phyloP scores from a whole-genome alignment of 139 green algal genomes.

The Picochlorum sp. region DNA sequence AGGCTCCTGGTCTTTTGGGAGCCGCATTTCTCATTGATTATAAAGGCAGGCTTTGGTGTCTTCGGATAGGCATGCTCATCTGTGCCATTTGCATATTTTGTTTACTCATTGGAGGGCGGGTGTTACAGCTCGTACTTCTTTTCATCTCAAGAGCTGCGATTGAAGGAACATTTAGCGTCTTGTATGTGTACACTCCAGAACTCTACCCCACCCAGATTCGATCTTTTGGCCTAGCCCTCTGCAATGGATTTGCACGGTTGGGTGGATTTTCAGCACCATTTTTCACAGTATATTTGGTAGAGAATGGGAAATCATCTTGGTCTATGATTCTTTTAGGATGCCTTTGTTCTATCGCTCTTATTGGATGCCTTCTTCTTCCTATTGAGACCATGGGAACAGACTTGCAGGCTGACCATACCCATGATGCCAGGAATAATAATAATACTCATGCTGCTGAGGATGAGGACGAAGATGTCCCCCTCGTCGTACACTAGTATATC shows the following conservation, averaged over 20 bases:
- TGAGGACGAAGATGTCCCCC: conserved; percentile 11
- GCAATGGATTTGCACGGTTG: conserved; percentile 47
- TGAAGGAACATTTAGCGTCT: conserved; percentile 52
- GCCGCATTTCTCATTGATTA: conserved; percentile 19
- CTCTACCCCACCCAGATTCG: conserved; percentile 62
- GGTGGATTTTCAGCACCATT: conserved; percentile 60
- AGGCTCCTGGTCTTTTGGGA: conserved; percentile 26
- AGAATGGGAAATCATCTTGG: conserved; percentile 4
- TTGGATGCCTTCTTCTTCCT: conserved; percentile 18
- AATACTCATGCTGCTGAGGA: not conserved
- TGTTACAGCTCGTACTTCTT: conserved; percentile 31
- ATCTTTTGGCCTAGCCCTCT: conserved; percentile 54
- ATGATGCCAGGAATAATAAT: not conserved
- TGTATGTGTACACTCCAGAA: conserved; percentile 74
- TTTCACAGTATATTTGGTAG: conserved; percentile 52
- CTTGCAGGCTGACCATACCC: conserved; percentile 2
- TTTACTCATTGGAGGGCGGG: not conserved
- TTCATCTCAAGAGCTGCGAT: conserved; percentile 47
- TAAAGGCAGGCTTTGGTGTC: conserved; percentile 14
- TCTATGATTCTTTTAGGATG: conserved; percentile 28
- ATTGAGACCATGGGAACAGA: conserved; percentile 32
- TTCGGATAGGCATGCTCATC: conserved; percentile 12
- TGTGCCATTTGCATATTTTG: not conserved
- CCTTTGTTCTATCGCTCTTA: conserved; percentile 22
- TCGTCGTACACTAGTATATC: not conserved